A percentile compares a stretch with the other conserved stretches of the same genome.
phyloP scores from a whole-genome alignment of 306 rosid genomes.

The Castanea sativa region DNA sequence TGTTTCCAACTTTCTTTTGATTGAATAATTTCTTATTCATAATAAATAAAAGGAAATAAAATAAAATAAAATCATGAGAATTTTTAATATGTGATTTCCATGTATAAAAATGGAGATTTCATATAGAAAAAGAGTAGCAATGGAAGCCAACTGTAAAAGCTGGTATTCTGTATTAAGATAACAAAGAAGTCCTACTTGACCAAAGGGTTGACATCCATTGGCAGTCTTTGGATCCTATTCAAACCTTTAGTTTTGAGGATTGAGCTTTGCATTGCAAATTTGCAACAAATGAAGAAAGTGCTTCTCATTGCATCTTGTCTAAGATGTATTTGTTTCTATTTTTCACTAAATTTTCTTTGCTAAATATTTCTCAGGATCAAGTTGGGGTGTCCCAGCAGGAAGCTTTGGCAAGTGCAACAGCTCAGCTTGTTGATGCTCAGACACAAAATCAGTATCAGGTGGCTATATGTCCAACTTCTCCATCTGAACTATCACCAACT shows the following conservation, averaged over 20 bases:
- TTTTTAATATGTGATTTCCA: too few relatives aligned
- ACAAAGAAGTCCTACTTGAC: too few relatives aligned
- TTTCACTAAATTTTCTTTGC: conserved; percentile 1
- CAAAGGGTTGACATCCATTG: too few relatives aligned
- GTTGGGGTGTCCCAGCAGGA: conserved; percentile 35
- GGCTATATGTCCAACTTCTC: conserved; percentile 36
- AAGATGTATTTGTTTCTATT: background rate
- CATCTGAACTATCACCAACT: conserved; percentile 61
- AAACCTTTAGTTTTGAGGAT: background rate
- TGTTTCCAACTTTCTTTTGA: too few relatives aligned
- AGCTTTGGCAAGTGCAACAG: conserved; percentile 29
- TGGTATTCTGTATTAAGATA: too few relatives aligned
- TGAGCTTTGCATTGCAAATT: background rate
- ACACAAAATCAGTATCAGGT: conserved; percentile 45
- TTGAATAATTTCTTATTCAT: too few relatives aligned
- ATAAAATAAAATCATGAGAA: too few relatives aligned
- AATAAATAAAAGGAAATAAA: too few relatives aligned
- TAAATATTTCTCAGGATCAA: conserved; percentile 43
- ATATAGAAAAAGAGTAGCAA: too few relatives aligned
- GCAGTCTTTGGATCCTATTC: background rate
- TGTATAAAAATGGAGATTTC: too few relatives aligned
- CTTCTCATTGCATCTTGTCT: background rate
- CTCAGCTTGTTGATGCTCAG: conserved; percentile 38
- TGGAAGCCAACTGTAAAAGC: too few relatives aligned
- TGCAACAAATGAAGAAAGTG: background rate